These are phyloP conservation scores for Incumbomyces delicatus DNA, from an alignment of 2,329 filamentous ascomycete genomes.

Conservation along the genomic window DNA sequence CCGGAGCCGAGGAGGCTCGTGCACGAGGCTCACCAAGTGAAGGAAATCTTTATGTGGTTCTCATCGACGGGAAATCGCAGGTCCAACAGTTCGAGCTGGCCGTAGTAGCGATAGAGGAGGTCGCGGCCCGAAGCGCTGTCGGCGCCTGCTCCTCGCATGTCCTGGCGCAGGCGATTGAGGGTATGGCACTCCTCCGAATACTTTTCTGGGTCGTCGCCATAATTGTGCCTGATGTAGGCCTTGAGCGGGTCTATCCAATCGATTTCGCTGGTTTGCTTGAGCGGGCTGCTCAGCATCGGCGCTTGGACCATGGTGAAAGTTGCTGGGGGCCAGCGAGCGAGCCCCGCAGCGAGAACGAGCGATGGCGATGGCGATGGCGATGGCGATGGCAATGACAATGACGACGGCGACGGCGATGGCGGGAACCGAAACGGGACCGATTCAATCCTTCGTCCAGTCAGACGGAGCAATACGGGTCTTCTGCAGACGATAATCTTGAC, in stretches of 20 bases:
- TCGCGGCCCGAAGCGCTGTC: constrained; percentile 91
- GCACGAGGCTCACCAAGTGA: constrained; percentile 65
- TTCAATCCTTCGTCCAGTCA: too few relatives aligned
- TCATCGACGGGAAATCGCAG: constrained; percentile 94
- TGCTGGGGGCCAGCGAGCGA: not conserved
- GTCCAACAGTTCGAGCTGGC: constrained; percentile 88
- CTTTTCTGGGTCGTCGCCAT: constrained; percentile 91
- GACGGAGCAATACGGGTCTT: too few relatives aligned
- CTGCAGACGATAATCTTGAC: too few relatives aligned
- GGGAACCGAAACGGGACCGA: too few relatives aligned
- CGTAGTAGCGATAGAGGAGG: constrained; percentile 93
- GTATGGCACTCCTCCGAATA: constrained; percentile 93
- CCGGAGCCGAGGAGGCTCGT: not conserved
- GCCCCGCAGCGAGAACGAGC: too few relatives aligned
- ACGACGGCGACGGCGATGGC: too few relatives aligned
- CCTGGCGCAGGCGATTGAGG: constrained; percentile 88
- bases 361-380: too few relatives aligned
- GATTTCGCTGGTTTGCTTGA: constrained; percentile 93
- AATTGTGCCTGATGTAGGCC: constrained; percentile 82
- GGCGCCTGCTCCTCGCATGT: constrained; percentile 94
- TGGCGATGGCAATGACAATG: too few relatives aligned
- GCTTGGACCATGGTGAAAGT: constrained; percentile 59
- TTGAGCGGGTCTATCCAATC: constrained; percentile 94
- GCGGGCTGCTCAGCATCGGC: constrained; percentile 88
- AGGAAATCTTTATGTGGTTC: constrained; percentile 97